phyloP scores from a whole-genome alignment of 257 asterid genomes.

The Cynanchum wilfordii region DNA sequence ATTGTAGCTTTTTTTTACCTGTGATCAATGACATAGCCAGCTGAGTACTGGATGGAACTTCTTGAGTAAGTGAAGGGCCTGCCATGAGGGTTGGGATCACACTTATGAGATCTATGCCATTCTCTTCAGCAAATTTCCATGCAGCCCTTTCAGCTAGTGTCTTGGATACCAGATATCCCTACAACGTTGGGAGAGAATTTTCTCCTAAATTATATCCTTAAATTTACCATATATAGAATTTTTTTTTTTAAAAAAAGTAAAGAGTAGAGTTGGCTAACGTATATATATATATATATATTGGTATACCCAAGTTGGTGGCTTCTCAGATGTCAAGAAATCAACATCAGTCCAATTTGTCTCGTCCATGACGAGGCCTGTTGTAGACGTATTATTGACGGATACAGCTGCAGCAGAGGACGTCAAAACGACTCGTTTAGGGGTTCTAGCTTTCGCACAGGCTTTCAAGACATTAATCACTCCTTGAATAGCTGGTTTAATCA shows the following conservation, averaged over 20 bases:
- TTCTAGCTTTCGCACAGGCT: slow-evolving; percentile 18
- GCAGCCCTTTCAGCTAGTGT: slow-evolving; percentile 30
- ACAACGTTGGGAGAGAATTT: background rate
- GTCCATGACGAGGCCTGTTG: slow-evolving; percentile 19
- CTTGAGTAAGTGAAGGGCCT: slow-evolving; percentile 23
- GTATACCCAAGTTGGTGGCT: slow-evolving; percentile 28
- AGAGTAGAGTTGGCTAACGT: background rate
- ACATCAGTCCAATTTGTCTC: slow-evolving; percentile 28
- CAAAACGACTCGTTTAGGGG: slow-evolving; percentile 20
- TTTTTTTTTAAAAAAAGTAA: too few species aligned
- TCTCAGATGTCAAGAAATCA: slow-evolving; percentile 20
- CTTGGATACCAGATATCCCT: slow-evolving; percentile 32
- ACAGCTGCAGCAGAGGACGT: slow-evolving; percentile 32
- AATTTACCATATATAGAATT: too few species aligned
- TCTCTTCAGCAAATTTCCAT: slow-evolving; percentile 27
- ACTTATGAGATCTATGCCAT: slow-evolving; percentile 21
- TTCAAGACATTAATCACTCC: slow-evolving; percentile 23
- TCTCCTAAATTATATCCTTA: background rate
- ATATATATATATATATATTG: background rate
- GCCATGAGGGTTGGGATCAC: slow-evolving; percentile 23
- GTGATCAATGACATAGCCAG: slow-evolving; percentile 27
- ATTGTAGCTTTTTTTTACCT: background rate
- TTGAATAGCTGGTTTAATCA: slow-evolving; percentile 27
- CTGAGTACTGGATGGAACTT: slow-evolving; percentile 18
- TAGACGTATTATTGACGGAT: slow-evolving; percentile 13